A percentile compares a stretch with the other conserved stretches of the same genome.
Conservation (phyloP, 2,329 filamentous ascomycete genomes). For the Tolypocladium album region DNA sequence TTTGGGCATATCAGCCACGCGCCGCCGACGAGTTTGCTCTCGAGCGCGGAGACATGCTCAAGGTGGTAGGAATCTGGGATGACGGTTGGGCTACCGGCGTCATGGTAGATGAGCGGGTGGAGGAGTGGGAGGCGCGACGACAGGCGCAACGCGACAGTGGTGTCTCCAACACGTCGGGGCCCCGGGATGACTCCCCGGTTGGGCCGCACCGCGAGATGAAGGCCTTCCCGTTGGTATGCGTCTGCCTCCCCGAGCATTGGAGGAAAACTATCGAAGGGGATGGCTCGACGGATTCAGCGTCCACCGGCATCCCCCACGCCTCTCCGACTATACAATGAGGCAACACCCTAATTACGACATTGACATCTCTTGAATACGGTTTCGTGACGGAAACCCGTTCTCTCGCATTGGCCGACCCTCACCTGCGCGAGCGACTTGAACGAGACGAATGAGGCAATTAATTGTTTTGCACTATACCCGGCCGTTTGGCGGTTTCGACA, state of each 20-base stretch:
- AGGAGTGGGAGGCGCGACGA: constrained; percentile 74
- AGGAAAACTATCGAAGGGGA: constrained; percentile 93
- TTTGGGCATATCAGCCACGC: constrained; percentile 95
- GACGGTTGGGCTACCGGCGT: constrained; percentile 97
- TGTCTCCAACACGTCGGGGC: constrained; percentile 68
- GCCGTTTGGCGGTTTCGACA: neutral
- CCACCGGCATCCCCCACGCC: constrained; percentile 20
- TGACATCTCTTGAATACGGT: constrained; percentile 13
- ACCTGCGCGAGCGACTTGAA: constrained; percentile 3
- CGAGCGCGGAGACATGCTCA: constrained; percentile 94
- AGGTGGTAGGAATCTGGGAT: constrained; percentile 97
- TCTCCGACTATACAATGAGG: constrained; percentile 3
- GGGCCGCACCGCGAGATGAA: constrained; percentile 70
- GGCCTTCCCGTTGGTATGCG: constrained; percentile 92
- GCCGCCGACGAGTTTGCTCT: constrained; percentile 88
- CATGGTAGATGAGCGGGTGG: constrained; percentile 68
- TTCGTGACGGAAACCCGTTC: constrained; percentile 8
- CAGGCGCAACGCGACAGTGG: constrained; percentile 84
- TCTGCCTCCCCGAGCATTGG: constrained; percentile 94
- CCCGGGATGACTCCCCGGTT: constrained; percentile 50
- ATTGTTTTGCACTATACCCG: constrained; percentile 6
- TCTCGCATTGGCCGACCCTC: constrained; percentile 15
- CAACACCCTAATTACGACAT: neutral
- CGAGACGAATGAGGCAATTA: constrained; percentile 4
- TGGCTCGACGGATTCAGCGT: constrained; percentile 54